Evolutionary conservation across 805 yeast species (phyloP), one percentile per base, ranked within the genome.

Genomic region (Wickerhamomyces sydowiorum): DNA sequence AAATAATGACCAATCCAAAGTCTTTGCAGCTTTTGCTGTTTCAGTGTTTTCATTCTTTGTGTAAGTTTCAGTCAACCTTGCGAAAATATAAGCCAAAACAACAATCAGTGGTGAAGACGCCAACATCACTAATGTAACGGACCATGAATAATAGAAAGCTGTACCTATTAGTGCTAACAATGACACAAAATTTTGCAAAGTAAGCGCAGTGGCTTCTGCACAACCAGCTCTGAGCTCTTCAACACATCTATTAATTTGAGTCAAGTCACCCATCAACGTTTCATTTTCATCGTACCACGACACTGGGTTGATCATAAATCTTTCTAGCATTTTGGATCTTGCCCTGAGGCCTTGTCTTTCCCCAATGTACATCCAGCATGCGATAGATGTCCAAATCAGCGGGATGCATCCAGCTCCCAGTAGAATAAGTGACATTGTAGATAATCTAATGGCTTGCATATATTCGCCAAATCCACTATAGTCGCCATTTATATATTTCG

Each of bases 81-180:
- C 78, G 43, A 82, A 73, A 0, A 70, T 28, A 29, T 66, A 60
- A 1, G 83, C 78, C 3, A 73, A 47, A 0, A 70, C 8, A 0
- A 69, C 69, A 43, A 91, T 75, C 0, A 89, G 27, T 0, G 99
- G 99, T 4, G 87, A 51, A 4, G 84, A 71, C 1, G 87, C 81
- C 44, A 91, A 54, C n/a, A 84, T 76, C 2, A 93, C 75, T 21
- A 93, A 62, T 0, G 97, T 86, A 10, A 93, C 69, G 4, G 86
- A 72, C 97, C 97, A 91, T 3, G 95, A 86, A 46, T 79, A 81
- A 46, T 74, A 73, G 57, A 93, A 74, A 1, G 96, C 80, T 0
- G 85, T 76, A 1, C 76, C 70, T 2, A 82, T 56, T 10, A 83
- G 61, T 0, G 83, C 76, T 4, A 76, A 40, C 0, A 78, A 64